A percentile compares a stretch with the other conserved stretches of the same genome.
Conservation (phyloP, 176 grass and related monocot species). For the Hyparrhenia diplandra region DNA sequence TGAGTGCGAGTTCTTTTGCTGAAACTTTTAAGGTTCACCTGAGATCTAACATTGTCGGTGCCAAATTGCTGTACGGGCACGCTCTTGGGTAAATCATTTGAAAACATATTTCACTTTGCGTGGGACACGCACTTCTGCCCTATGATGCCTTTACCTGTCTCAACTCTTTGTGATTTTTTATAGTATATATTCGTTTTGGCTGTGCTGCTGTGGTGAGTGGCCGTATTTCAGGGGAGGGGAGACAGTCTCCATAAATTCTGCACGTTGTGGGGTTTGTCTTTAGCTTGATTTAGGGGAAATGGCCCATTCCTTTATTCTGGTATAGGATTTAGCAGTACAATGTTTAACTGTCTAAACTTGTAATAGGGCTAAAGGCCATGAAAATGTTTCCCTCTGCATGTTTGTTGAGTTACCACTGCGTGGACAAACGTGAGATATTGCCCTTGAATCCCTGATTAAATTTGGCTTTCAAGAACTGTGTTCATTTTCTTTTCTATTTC, state of each 20-base stretch:
- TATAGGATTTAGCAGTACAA: neutral
- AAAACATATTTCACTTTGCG: slow-evolving; percentile 22
- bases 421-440: neutral
- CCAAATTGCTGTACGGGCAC: slow-evolving; percentile 13
- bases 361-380: neutral
- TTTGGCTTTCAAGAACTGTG: neutral
- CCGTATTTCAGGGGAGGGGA: slow-evolving; percentile 28
- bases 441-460: neutral
- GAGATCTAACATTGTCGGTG: slow-evolving; percentile 24
- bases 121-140: neutral
- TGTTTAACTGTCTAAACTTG: neutral
- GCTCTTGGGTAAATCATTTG: slow-evolving; percentile 5
- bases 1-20: slow-evolving; percentile 31
- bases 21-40: slow-evolving; percentile 13
- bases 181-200: neutral
- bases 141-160: neutral
- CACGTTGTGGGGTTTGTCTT: slow-evolving; percentile 26
- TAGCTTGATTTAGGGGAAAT: neutral
- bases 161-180: neutral
- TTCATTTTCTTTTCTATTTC: neutral
- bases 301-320: neutral
- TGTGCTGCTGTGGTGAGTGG: neutral
- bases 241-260: slow-evolving; percentile 38
- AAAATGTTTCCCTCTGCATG: neutral
- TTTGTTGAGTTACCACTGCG: neutral